Percentiles rank a stretch among this genome's conserved stretches.
Evolutionary conservation across 176 grass and related monocot genomes (phyloP).

Genomic region (Thalia dealbata): DNA sequence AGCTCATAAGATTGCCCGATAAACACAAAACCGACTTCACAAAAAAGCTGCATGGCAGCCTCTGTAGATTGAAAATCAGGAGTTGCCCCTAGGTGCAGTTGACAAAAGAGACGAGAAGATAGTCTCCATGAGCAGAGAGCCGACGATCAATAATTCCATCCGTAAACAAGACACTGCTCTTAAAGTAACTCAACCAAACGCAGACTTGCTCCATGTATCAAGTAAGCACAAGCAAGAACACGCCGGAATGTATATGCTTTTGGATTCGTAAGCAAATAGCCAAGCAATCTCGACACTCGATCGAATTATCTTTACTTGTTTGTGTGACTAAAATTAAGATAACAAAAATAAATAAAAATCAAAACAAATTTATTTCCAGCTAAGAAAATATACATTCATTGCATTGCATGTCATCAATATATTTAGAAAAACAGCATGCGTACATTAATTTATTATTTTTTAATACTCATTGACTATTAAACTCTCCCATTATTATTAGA

Average conservation of each 20-base stretch:
- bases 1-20: conserved; percentile 17
- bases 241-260: conserved; percentile 20
- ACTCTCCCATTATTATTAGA: too few relatives aligned
- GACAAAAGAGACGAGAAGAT: conserved; percentile 68
- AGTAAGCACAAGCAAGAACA: conserved; percentile 27
- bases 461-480: too few relatives aligned
- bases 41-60: conserved; percentile 46
- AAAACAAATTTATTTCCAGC: too few relatives aligned
- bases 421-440: too few relatives aligned
- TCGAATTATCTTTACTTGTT: too few relatives aligned
- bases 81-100: conserved; percentile 69
- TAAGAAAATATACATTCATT: too few relatives aligned
- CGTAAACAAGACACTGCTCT: conserved; percentile 52
- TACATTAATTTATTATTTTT: too few relatives aligned
- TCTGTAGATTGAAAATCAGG: conserved; percentile 16
- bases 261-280: too few relatives aligned
- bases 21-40: conserved; percentile 44
- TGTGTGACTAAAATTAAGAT: too few relatives aligned
- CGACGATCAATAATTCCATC: conserved; percentile 96
- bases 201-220: conserved; percentile 78
- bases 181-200: conserved; percentile 50
- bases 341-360: too few relatives aligned
- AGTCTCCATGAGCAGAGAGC: conserved; percentile 76
- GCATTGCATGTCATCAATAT: too few relatives aligned
- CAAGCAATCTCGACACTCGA: too few relatives aligned